These are phyloP conservation scores for Beauveria scarabaeidicola DNA, from an alignment of 2,329 filamentous ascomycete genomes.

Conservation along the genomic window DNA sequence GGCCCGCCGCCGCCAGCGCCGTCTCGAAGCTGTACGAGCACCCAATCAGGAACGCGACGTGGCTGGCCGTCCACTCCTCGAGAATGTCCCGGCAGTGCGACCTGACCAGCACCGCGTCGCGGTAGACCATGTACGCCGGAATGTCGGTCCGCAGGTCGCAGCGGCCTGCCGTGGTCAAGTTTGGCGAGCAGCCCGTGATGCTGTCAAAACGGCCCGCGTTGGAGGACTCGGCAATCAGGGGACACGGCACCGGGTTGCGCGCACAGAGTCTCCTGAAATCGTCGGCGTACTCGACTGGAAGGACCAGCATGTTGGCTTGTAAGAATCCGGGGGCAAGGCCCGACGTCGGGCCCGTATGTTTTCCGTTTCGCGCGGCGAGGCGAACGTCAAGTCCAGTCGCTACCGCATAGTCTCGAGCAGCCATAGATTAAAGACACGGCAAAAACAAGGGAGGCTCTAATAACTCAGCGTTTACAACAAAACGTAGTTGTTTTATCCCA, in stretches of 20 bases:
- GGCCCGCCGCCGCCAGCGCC: conserved; percentile 40
- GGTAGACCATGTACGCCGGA: conserved; percentile 51
- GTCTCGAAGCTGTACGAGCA: conserved; percentile 57
- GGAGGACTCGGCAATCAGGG: conserved; percentile 46
- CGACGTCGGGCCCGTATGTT: conserved; percentile 37
- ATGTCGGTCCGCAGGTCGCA: conserved; percentile 51
- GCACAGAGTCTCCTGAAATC: conserved; percentile 52
- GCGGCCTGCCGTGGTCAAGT: conserved; percentile 30
- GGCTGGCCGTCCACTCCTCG: conserved; percentile 45
- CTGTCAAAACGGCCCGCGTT: conserved; percentile 31
- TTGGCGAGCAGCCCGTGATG: conserved; percentile 26
- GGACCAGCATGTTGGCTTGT: conserved; percentile 54
- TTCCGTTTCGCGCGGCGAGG: conserved; percentile 33
- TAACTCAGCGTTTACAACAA: neutral
- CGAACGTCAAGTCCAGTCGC: conserved; percentile 30
- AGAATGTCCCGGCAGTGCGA: conserved; percentile 34
- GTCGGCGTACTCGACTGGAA: conserved; percentile 46
- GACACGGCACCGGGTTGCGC: conserved; percentile 55
- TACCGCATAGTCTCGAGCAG: neutral
- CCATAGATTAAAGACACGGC: neutral
- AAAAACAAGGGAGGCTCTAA: neutral
- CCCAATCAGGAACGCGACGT: conserved; percentile 55
- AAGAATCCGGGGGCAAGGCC: conserved; percentile 47
- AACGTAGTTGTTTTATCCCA: neutral
- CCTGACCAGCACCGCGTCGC: conserved; percentile 33